Evolutionary conservation across 1,284 basidiomycete species (phyloP), one percentile per base, ranked within the genome.

Genomic region (Tylopilus microsporus): DNA sequence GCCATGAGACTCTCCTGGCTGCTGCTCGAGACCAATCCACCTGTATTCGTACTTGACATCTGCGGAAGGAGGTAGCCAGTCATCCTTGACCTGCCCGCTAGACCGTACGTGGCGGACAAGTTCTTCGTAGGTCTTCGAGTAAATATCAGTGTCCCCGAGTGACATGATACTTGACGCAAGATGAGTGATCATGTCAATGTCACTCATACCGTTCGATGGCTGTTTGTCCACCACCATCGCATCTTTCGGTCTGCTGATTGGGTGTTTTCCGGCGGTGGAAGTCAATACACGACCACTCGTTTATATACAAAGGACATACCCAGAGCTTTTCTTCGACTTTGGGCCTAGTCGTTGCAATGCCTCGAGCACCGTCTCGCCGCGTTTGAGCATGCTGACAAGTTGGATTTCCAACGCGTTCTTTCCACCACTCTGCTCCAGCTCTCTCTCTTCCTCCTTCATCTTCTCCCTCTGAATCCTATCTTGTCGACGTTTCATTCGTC

Each of bases 301-400:
- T 16, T 5, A 16, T 36, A 21, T 16, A 45, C 46, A 19, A 51
- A 47, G 57, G 32, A 71, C 79, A 59, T 64, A 82, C 82, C 71
- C 73, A 41, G 77, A 73, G 49, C 72, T 76, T 74, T 84, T 87
- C 74, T 90, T 92, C 30, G 84, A 80, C 63, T 81, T 81, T 5
- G 76, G 78, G 12, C 96, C 96, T 1, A 98, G 75, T 21, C 96
- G 83, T 64, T 94, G 92, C 57, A 99, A 73, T 5, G 94, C 91
- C 70, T 93, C 91, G 30, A 98, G 77, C 1, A 98, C 91, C 0
- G 91, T 91, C 75, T 99, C 96, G 4, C 92, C 92, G 62, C 90
- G 89, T 74, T 90, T 87, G 72, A 98, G 81, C 72, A 88, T 77
- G 12, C 78, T 76, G 3, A 94, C 76, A 5, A 94, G 77, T 59